Evolutionary conservation across 2,329 filamentous ascomycete species (phyloP).

Genomic region (Myriosclerotinia scirpicola): DNA sequence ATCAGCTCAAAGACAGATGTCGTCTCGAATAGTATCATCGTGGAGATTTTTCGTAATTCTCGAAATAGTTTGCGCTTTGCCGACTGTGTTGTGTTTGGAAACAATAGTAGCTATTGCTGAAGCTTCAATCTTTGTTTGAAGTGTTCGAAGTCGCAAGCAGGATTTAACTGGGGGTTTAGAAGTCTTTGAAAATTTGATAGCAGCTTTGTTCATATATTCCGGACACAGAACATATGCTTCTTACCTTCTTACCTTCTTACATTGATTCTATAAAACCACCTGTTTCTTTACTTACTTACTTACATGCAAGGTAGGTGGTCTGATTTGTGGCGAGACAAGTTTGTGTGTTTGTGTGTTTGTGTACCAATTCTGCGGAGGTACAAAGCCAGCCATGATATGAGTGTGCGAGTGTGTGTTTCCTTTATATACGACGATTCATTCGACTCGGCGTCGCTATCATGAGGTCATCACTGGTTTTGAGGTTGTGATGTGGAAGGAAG

Average conservation of each 20-base stretch:
- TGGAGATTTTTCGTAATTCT: not conserved
- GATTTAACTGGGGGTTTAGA: slow-evolving; percentile 1
- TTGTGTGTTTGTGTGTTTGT: not conserved
- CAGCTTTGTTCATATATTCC: not conserved
- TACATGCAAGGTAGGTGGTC: not conserved
- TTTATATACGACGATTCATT: not conserved
- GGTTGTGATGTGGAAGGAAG: no score
- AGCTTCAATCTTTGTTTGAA: not conserved
- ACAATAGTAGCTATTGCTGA: not conserved
- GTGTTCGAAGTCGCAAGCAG: not conserved
- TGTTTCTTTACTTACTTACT: not conserved
- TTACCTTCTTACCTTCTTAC: not conserved
- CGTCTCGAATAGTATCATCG: slow-evolving; percentile 39
- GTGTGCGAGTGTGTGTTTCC: not conserved
- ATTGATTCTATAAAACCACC: not conserved
- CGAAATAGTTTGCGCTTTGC: not conserved
- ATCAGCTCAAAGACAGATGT: slow-evolving; percentile 43
- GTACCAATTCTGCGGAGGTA: not conserved
- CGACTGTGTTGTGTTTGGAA: not conserved
- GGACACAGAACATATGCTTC: not conserved
- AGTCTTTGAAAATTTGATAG: not conserved
- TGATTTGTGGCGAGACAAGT: slow-evolving; percentile 15
- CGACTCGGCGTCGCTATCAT: not conserved
- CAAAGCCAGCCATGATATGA: not conserved
- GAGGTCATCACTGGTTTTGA: not conserved